Conservation (phyloP, 148 eudicot species). For the Rhododendron simsii region DNA sequence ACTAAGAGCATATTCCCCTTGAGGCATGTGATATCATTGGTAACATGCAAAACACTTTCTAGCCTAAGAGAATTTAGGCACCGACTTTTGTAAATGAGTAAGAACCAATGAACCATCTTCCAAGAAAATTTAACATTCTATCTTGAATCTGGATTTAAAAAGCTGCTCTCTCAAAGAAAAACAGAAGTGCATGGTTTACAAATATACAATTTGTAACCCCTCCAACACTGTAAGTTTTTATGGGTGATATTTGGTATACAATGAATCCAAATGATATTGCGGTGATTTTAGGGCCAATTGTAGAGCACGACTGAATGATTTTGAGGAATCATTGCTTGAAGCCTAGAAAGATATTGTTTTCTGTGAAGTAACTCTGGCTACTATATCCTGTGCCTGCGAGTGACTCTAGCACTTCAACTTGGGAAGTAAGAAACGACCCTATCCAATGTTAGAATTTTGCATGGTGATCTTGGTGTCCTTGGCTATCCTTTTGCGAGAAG, state of each 20-base stretch:
- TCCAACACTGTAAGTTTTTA: not conserved
- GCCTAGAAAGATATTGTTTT: not conserved
- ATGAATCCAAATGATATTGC: not conserved
- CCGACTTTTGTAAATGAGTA: not conserved
- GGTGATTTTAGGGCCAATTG: not conserved
- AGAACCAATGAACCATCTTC: not conserved
- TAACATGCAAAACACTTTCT: not conserved
- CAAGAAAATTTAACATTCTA: not conserved
- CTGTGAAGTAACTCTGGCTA: not conserved
- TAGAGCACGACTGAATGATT: not conserved
- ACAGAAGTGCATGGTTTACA: not conserved
- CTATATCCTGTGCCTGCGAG: not conserved
- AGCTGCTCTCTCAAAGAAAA: not conserved
- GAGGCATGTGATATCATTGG: not conserved
- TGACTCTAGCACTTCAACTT: not conserved
- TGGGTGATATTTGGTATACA: not conserved
- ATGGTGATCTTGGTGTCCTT: not conserved
- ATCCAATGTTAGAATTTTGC: not conserved
- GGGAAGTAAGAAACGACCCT: not conserved
- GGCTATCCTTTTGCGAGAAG: not conserved
- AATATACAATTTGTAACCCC: not conserved
- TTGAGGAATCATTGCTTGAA: not conserved
- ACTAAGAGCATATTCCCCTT: not conserved
- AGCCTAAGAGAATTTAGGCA: not conserved
- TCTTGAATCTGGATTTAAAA: not conserved